Evolutionary conservation across 495 filamentous ascomycete genomes (phyloP).

Genomic region (Podospora comata): DNA sequence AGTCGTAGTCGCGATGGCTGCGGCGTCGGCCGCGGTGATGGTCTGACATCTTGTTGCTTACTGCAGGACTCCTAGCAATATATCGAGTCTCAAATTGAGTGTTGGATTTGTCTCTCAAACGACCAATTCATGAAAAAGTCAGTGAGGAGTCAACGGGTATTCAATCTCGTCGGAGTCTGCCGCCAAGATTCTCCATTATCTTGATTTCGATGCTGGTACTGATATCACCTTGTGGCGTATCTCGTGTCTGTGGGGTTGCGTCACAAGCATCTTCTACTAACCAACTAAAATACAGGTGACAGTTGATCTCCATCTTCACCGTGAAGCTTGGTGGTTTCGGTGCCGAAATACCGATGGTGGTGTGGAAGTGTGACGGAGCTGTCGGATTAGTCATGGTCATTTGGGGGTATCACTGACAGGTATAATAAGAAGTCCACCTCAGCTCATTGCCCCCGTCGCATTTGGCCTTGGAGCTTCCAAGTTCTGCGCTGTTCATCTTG

Average conservation of each 20-base stretch:
- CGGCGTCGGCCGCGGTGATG: constrained; percentile 23
- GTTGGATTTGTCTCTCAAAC: not conserved
- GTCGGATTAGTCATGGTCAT: not conserved
- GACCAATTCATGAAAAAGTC: not conserved
- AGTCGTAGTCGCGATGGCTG: constrained; percentile 14
- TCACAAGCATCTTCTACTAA: not conserved
- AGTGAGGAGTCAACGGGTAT: not conserved
- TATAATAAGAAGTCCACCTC: not conserved
- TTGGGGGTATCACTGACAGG: not conserved
- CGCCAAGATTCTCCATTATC: not conserved
- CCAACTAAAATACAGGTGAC: not conserved
- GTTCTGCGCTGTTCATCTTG: not conserved
- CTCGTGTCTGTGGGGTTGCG: not conserved
- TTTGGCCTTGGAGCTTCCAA: not conserved
- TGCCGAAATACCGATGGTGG: not conserved
- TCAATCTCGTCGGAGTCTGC: not conserved
- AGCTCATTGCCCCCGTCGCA: not conserved
- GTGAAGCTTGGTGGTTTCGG: not conserved
- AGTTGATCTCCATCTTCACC: not conserved
- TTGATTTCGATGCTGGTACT: not conserved
- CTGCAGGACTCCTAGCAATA: not conserved
- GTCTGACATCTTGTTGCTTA: constrained; percentile 13
- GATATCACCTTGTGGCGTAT: not conserved
- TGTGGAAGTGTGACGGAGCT: not conserved
- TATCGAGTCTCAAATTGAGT: not conserved